Base-by-base conservation (phyloP, 257 asterid species). In the Gentiana dahurica region DNA sequence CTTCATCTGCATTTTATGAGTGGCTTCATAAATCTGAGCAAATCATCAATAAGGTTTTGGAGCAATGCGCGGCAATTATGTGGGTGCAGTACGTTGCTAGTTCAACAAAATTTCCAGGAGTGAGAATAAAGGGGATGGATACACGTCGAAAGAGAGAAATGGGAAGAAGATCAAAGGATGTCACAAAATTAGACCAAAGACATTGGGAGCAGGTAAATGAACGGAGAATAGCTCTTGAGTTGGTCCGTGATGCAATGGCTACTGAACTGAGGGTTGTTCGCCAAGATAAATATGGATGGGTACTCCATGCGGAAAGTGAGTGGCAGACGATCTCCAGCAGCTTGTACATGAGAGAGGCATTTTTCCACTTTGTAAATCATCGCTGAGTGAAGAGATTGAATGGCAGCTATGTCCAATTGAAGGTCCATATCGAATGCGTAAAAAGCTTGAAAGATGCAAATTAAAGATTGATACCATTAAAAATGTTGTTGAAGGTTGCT, bases 211-310 rank as follows among this genome's bases (percentile, higher is more conserved):
- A 88, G 78, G 89, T 88, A 56, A 83, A 83, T 75, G 99, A 92
- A 68, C 70, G 99, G 44, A 82, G 99, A 69, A 69, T 88, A 35
- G 99, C 97, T 39, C 95, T 92, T 69, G 99, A 88, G 70, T 53
- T 83, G 72, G 94, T 92, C 74, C 89, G 95, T 36, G 97, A 92
- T 77, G 85, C 87, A 65, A 81, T 92, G 94, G 81, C 95, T 63
- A 92, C 99, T 8, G 97, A 85, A 77, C 71, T 92, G 63, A 89
- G 99, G 75, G 99, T 88, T 57, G 73, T 92, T 57, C 97, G 99
- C 55, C 97, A 88, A 75, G 99, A 92, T 75, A 92, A 92, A 72
- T 92, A 92, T 72, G 99, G 99, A 56, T 92, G 97, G 97, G 95
- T 92, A 66, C 95, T 92, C 67, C 97, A 92, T 61, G 99, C 99